A percentile compares a stretch with the other conserved stretches of the same genome.
phyloP scores from a whole-genome alignment of 2,329 filamentous ascomycete species.

The Myrmaecium sp. region DNA sequence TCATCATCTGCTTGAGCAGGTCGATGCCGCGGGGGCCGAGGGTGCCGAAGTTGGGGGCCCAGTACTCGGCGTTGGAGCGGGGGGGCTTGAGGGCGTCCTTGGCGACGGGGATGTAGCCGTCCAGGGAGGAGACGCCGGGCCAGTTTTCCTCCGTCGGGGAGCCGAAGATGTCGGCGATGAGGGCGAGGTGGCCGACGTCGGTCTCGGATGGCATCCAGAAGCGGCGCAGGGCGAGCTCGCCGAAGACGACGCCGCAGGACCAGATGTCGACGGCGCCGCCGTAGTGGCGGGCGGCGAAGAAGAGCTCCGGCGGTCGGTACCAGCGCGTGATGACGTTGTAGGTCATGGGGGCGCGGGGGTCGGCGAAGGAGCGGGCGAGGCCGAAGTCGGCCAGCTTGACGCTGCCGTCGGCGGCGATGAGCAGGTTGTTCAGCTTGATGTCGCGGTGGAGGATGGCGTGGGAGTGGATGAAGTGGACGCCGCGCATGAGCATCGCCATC shows the following conservation, averaged over 20 bases:
- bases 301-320: conserved; percentile 87
- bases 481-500: conserved; percentile 93
- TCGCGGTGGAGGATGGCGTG: conserved; percentile 89
- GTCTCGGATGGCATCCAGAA: conserved; percentile 73
- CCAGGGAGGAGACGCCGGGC: conserved; percentile 73
- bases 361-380: conserved; percentile 74
- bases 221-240: conserved; percentile 68
- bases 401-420: conserved; percentile 83
- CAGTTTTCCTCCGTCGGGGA: conserved; percentile 89
- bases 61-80: conserved; percentile 37
- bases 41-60: conserved; percentile 59
- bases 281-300: conserved; percentile 83
- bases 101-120: conserved; percentile 60
- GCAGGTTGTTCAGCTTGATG: conserved; percentile 96
- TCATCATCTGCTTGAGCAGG: conserved; percentile 68
- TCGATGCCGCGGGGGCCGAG: conserved; percentile 74
- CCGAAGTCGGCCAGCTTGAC: conserved; percentile 97
- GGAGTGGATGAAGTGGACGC: conserved; percentile 92
- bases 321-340: conserved; percentile 90
- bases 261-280: conserved; percentile 83
- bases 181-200: conserved; percentile 70
- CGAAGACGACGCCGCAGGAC: conserved; percentile 85
- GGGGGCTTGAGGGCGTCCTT: conserved; percentile 14
- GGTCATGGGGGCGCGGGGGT: conserved; percentile 80
- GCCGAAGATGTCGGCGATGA: conserved; percentile 73